Percentiles rank a stretch among this genome's conserved stretches.
Evolutionary conservation across 2,329 filamentous ascomycete species (phyloP).

Genomic region (Thielaviopsis euricoi): DNA sequence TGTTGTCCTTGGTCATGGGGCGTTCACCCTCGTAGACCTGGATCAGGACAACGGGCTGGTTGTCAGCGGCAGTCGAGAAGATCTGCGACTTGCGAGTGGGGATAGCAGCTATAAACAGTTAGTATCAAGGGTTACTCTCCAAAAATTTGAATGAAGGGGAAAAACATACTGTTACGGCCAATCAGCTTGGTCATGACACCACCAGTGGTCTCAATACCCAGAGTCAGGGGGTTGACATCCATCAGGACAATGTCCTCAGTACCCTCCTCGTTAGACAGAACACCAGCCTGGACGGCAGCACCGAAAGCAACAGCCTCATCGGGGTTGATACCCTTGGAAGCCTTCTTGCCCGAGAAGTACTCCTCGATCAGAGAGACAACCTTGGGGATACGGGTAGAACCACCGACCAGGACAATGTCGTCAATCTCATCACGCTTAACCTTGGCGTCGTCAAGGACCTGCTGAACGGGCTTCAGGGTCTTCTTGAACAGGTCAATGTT

Average conservation of each 20-base stretch:
- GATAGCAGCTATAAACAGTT: constrained; percentile 40
- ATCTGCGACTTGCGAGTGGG: constrained; percentile 96
- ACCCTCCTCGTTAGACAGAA: constrained; percentile 75
- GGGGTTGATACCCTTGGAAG: constrained; percentile 98
- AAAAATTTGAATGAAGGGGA: neutral
- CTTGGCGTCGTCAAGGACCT: constrained; percentile 96
- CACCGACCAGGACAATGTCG: constrained; percentile 95
- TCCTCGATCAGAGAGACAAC: constrained; percentile 88
- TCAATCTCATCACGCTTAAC: constrained; percentile 89
- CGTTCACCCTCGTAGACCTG: constrained; percentile 93
- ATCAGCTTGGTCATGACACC: constrained; percentile 97
- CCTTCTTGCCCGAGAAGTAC: constrained; percentile 90
- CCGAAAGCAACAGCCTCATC: constrained; percentile 98
- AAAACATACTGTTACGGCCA: constrained; percentile 53
- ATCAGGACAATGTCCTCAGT: constrained; percentile 75
- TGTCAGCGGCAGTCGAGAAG: constrained; percentile 92
- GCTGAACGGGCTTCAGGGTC: constrained; percentile 95
- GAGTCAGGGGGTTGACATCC: constrained; percentile 92
- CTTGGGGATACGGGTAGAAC: constrained; percentile 98
- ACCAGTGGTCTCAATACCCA: constrained; percentile 94
- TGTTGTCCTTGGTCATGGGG: constrained; percentile 91
- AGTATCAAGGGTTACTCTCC: neutral
- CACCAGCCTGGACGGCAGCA: constrained; percentile 91
- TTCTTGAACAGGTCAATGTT: constrained; percentile 99
- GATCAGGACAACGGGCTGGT: constrained; percentile 89